These are phyloP conservation scores for Oryza australiensis DNA, from an alignment of 176 grass and related monocot species.

Conservation along the genomic window DNA sequence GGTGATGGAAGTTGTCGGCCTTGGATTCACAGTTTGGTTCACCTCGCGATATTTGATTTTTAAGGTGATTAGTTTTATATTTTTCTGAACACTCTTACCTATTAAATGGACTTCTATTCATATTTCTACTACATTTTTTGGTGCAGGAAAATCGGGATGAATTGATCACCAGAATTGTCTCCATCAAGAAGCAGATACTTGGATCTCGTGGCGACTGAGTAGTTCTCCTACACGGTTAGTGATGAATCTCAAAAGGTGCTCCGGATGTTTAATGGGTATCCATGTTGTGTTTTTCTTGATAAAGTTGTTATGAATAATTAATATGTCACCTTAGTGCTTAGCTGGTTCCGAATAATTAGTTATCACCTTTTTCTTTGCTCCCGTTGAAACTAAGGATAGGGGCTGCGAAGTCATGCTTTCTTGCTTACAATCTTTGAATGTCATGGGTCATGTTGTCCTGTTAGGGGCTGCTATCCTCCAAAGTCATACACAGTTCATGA, in stretches of 20 bases:
- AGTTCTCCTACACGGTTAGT: background rate
- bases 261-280: background rate
- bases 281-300: background rate
- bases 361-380: background rate
- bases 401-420: background rate
- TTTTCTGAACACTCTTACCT: background rate
- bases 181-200: constrained; percentile 69
- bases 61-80: constrained; percentile 51
- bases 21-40: constrained; percentile 92
- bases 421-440: background rate
- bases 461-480: constrained; percentile 33
- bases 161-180: constrained; percentile 45
- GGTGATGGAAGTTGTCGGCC: constrained; percentile 87
- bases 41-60: constrained; percentile 78
- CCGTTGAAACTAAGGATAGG: background rate
- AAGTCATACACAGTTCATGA: background rate
- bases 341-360: background rate
- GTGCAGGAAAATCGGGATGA: constrained; percentile 67
- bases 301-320: constrained; percentile 23
- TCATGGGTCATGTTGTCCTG: background rate
- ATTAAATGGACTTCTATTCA: background rate
- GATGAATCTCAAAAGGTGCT: background rate
- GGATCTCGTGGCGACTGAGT: constrained; percentile 49
- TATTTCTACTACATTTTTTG: background rate
- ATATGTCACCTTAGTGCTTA: background rate